phyloP scores from a whole-genome alignment of 176 grass and related monocot genomes.

The Olyra latifolia region DNA sequence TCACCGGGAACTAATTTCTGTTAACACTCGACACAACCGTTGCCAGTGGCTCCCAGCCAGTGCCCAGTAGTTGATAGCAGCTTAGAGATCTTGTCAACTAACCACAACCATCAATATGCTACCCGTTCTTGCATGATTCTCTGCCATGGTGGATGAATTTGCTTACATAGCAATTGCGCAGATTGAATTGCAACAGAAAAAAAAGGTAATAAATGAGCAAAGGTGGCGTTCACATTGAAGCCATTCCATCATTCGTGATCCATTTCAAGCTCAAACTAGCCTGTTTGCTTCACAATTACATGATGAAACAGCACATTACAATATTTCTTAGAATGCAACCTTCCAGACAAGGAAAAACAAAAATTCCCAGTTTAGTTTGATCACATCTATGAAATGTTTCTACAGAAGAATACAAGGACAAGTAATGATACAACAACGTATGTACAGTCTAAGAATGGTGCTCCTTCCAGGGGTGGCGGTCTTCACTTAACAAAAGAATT shows the following conservation, averaged over 20 bases:
- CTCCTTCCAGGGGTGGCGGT: neutral
- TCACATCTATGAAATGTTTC: constrained; percentile 9
- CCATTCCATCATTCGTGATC: neutral
- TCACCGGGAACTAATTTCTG: neutral
- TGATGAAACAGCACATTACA: neutral
- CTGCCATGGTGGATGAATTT: neutral
- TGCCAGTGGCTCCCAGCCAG: neutral
- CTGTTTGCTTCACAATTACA: neutral
- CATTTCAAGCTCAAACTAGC: neutral
- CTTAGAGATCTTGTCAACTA: neutral
- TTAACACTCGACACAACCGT: neutral
- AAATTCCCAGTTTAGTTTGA: neutral
- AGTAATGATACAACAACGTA: constrained; percentile 20
- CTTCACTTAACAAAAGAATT: constrained; percentile 20
- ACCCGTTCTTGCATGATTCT: neutral
- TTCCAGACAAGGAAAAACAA: neutral
- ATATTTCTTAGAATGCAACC: neutral
- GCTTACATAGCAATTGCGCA: neutral
- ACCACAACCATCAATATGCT: neutral
- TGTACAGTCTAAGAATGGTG: constrained; percentile 35
- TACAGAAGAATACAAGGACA: neutral
- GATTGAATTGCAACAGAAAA: neutral
- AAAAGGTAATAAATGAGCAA: neutral
- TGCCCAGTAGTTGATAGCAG: neutral
- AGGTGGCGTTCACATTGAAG: neutral